Evolutionary conservation across 345 rosid genomes (phyloP).

Genomic region (Melastoma malabathricum): DNA sequence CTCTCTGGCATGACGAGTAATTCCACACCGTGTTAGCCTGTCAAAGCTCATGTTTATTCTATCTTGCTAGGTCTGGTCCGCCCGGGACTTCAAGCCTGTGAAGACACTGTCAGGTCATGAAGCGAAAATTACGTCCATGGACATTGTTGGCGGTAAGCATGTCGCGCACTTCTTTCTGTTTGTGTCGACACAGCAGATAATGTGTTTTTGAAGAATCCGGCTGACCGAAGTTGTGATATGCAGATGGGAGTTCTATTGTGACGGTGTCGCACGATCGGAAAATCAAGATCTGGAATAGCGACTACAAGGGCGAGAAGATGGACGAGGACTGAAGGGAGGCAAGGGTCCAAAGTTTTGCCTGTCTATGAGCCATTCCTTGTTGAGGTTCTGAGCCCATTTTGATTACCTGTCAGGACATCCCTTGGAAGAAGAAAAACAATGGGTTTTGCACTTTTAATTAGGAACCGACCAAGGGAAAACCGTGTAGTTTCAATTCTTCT

Average conservation of each 20-base stretch:
- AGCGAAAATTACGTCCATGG: constrained; percentile 63
- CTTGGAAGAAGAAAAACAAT: too few species aligned
- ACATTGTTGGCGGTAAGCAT: constrained; percentile 36
- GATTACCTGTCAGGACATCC: too few species aligned
- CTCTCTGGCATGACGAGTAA: not conserved
- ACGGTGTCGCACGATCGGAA: constrained; percentile 67
- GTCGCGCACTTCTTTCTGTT: not conserved
- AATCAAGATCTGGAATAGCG: constrained; percentile 61
- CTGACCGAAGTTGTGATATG: constrained; percentile 5
- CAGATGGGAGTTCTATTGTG: constrained; percentile 51
- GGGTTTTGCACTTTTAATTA: too few species aligned
- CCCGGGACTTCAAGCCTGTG: constrained; percentile 75
- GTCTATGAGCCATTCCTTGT: too few species aligned
- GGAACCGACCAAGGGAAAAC: too few species aligned
- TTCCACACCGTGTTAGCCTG: constrained; percentile 1
- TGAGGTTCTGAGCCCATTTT: too few species aligned
- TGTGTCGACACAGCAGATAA: too few species aligned
- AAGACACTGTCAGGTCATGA: constrained; percentile 71
- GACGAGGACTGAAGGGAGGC: constrained; percentile 24
- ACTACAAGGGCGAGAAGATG: constrained; percentile 26
- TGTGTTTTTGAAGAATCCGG: too few species aligned
- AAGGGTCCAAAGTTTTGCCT: not conserved
- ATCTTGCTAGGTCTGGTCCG: constrained; percentile 73
- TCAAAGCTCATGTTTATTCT: too few species aligned
- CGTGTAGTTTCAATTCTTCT: too few species aligned